These are phyloP conservation scores for Neopestalotiopsis clavispora DNA, from an alignment of 2,329 filamentous ascomycete species.

Conservation along the genomic window DNA sequence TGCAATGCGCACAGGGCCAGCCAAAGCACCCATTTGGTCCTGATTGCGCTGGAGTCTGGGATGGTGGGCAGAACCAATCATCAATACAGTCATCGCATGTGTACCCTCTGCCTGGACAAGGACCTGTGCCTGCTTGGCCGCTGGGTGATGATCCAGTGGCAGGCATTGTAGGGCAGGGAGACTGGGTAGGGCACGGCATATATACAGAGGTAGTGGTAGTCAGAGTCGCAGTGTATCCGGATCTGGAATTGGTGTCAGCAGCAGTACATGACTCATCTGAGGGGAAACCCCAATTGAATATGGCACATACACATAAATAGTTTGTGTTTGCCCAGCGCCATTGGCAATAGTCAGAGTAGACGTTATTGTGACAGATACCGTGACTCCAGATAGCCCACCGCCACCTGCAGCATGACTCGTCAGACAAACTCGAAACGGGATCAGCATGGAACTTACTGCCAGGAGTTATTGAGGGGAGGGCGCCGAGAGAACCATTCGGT, in stretches of 20 bases:
- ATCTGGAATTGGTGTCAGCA: not conserved
- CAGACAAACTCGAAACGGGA: not conserved
- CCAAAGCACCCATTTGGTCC: conserved; percentile 40
- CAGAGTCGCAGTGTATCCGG: conserved; percentile 7
- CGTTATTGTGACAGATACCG: conserved; percentile 10
- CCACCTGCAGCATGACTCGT: not conserved
- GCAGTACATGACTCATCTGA: not conserved
- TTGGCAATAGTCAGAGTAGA: conserved; percentile 4
- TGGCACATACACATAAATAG: conserved; percentile 7
- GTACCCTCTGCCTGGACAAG: conserved; percentile 41
- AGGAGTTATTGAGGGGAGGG: not conserved
- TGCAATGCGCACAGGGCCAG: conserved; percentile 42
- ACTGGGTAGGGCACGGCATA: not conserved
- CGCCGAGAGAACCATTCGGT: not conserved
- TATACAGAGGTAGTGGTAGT: conserved; percentile 2
- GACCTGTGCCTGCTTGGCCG: conserved; percentile 28
- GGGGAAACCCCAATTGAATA: not conserved
- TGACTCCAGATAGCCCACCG: not conserved
- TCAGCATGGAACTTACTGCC: conserved; percentile 10
- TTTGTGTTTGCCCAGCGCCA: conserved; percentile 1
- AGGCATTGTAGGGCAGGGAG: not conserved
- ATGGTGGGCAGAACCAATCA: conserved; percentile 43
- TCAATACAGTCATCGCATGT: conserved; percentile 41
- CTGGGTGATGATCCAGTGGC: conserved; percentile 15
- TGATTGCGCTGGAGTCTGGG: conserved; percentile 37